Conservation (phyloP, 2,329 filamentous ascomycete species). For the Lecanoromycetidae sp. region DNA sequence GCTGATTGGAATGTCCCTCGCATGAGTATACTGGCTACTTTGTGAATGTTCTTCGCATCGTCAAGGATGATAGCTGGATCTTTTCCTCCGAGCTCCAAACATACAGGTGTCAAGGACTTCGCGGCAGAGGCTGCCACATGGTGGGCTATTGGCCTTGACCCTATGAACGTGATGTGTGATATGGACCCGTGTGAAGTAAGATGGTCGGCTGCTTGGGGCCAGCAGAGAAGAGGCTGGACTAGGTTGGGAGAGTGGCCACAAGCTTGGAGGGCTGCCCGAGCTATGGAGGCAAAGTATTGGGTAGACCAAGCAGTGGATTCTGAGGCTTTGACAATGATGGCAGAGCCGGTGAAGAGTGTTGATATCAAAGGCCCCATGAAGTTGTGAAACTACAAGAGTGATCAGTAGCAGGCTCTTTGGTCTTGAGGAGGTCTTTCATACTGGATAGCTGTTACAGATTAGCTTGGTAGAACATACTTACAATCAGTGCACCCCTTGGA, state of each 20-base stretch:
- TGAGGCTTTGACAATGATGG: conserved; percentile 82
- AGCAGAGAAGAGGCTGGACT: conserved; percentile 76
- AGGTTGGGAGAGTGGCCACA: conserved; percentile 75
- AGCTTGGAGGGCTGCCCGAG: conserved; percentile 62
- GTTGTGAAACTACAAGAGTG: conserved; percentile 65
- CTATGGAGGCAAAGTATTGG: conserved; percentile 67
- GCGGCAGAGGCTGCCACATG: conserved; percentile 79
- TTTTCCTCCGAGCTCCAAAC: conserved; percentile 88
- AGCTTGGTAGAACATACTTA: neutral
- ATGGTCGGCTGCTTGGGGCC: conserved; percentile 68
- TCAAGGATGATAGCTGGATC: conserved; percentile 85
- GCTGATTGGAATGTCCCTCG: conserved; percentile 89
- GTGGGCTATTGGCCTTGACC: conserved; percentile 74
- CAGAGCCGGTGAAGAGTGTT: conserved; percentile 81
- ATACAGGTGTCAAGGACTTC: conserved; percentile 72
- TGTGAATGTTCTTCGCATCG: conserved; percentile 56
- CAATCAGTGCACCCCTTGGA: too few relatives aligned
- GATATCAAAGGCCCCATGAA: conserved; percentile 83
- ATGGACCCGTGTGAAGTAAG: conserved; percentile 70
- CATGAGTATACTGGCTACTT: conserved; percentile 72
- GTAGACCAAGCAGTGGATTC: conserved; percentile 94
- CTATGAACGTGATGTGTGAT: conserved; percentile 90
- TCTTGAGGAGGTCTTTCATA: conserved; percentile 17
- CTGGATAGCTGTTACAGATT: conserved; percentile 30
- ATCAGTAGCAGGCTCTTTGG: neutral